These are phyloP conservation scores for Neoarthrinium moseri DNA, from an alignment of 2,329 filamentous ascomycete genomes.

Conservation along the genomic window DNA sequence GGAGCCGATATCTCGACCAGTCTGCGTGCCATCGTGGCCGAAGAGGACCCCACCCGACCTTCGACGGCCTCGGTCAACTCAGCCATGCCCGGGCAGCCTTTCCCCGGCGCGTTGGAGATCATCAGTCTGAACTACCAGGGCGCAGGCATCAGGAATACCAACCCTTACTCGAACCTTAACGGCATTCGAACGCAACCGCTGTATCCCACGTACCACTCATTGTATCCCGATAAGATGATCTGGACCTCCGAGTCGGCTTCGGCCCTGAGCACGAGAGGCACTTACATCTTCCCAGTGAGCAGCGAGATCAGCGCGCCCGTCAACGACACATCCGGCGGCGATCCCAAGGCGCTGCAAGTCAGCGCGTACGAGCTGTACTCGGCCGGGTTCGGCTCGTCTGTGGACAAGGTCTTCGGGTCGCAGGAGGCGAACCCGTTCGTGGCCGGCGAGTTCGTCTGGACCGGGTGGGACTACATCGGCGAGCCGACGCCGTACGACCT, in stretches of 20 bases:
- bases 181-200: too few species aligned
- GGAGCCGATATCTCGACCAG: slow-evolving; percentile 27
- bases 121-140: slow-evolving; percentile 57
- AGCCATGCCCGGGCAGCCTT: slow-evolving; percentile 36
- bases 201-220: too few species aligned
- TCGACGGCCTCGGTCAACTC: slow-evolving; percentile 45
- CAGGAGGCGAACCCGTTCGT: slow-evolving; percentile 50
- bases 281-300: slow-evolving; percentile 52
- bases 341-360: slow-evolving; percentile 35
- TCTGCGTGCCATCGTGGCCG: slow-evolving; percentile 39
- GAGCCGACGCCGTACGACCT: slow-evolving; percentile 48
- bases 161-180: slow-evolving; percentile 41
- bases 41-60: slow-evolving; percentile 47
- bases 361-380: slow-evolving; percentile 53
- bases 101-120: slow-evolving; percentile 43
- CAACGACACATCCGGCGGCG: slow-evolving; percentile 33
- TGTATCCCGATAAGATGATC: slow-evolving; percentile 47
- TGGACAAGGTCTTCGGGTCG: slow-evolving; percentile 50
- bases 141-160: slow-evolving; percentile 33
- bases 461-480: slow-evolving; percentile 49
- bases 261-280: slow-evolving; percentile 47
- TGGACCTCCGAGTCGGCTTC: slow-evolving; percentile 42
- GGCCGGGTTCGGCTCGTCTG: slow-evolving; percentile 42
- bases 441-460: slow-evolving; percentile 54
- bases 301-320: slow-evolving; percentile 33